Conservation (phyloP, 768 basidiomycete species). For the Arthromyces matolae region DNA sequence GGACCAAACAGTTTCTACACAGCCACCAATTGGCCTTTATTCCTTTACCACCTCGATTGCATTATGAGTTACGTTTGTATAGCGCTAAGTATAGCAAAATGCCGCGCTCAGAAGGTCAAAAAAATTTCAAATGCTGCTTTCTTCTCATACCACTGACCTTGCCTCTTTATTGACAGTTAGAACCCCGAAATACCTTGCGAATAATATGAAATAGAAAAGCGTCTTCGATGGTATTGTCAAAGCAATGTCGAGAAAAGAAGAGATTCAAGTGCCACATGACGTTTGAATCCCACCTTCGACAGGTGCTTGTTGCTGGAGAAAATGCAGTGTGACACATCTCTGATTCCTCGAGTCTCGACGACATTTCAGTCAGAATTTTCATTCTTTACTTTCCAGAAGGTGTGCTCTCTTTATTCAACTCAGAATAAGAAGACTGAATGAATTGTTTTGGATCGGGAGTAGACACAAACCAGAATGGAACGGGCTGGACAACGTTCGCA, state of each 20-base stretch:
- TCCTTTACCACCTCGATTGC: too few relatives aligned
- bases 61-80: too few relatives aligned
- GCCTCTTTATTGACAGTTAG: slow-evolving; percentile 49
- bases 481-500: slow-evolving; percentile 96
- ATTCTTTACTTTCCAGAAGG: slow-evolving; percentile 84
- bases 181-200: slow-evolving; percentile 86
- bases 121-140: slow-evolving; percentile 9
- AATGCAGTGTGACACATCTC: slow-evolving; percentile 89
- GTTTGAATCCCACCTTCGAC: slow-evolving; percentile 83
- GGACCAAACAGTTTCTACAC: background rate
- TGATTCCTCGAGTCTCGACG: slow-evolving; percentile 79
- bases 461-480: slow-evolving; percentile 96
- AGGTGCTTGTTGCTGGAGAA: slow-evolving; percentile 96
- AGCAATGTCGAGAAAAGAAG: slow-evolving; percentile 98
- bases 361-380: slow-evolving; percentile 91
- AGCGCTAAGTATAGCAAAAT: too few relatives aligned
- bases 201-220: slow-evolving; percentile 97
- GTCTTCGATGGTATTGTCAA: slow-evolving; percentile 99
- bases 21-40: slow-evolving; percentile 4
- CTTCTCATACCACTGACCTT: background rate
- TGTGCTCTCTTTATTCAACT: slow-evolving; percentile 38
- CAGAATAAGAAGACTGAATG: too few relatives aligned
- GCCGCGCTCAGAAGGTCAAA: slow-evolving; percentile 90
- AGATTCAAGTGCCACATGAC: slow-evolving; percentile 97
- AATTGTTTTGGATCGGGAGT: too few relatives aligned